Evolutionary conservation across 768 basidiomycete species (phyloP).

Genomic region (Xanthoconium stramineum): DNA sequence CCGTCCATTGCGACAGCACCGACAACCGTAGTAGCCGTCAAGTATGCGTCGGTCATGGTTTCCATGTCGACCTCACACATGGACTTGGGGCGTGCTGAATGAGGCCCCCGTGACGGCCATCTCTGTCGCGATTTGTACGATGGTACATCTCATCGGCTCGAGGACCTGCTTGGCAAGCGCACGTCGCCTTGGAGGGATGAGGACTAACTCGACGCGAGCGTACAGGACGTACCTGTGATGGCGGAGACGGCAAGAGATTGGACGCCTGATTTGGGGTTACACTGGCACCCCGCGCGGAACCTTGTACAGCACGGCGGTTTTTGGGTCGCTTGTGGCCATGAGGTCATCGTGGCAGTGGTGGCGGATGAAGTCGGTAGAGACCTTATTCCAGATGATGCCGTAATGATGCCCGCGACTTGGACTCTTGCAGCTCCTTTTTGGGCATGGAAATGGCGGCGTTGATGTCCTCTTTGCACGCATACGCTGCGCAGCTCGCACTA

Average conservation of each 20-base stretch:
- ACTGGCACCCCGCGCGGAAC: no score
- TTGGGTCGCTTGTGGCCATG: no score
- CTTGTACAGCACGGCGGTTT: no score
- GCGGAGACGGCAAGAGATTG: no score
- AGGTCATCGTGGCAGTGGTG: no score
- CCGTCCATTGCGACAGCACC: constrained; percentile 77
- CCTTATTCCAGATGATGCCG: no score
- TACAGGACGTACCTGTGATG: no score
- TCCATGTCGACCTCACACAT: constrained; percentile 85
- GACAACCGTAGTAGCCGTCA: constrained; percentile 85
- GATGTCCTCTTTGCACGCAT: constrained; percentile 89
- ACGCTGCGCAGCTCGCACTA: constrained; percentile 78
- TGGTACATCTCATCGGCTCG: constrained; percentile 91
- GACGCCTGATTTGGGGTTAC: no score
- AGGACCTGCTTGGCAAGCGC: constrained; percentile 90
- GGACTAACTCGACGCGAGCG: no score
- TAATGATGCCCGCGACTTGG: constrained; percentile 56
- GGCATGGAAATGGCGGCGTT: constrained; percentile 82
- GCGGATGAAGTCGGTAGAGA: no score
- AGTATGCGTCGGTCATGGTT: constrained; percentile 98
- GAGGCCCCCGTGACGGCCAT: constrained; percentile 93
- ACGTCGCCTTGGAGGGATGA: constrained; percentile 94
- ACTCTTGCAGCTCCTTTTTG: constrained; percentile 99
- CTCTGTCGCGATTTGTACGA: constrained; percentile 81
- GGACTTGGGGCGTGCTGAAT: constrained; percentile 70